Base-by-base conservation (phyloP, 2,329 filamentous ascomycete species). In the Aureobasidium mangrovei region DNA sequence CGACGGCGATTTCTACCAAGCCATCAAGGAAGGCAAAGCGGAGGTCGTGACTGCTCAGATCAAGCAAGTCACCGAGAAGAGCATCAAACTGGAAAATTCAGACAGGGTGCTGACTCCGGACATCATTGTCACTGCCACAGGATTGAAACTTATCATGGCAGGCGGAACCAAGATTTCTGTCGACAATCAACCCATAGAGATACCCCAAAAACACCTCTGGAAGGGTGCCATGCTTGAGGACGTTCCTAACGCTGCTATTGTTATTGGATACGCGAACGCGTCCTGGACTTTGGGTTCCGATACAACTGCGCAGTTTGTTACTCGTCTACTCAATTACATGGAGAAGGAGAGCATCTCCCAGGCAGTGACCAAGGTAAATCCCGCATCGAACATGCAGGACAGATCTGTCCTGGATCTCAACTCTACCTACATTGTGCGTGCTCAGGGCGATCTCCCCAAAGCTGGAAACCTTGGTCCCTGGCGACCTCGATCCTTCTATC, bases 41-140 rank as follows among this genome's bases (percentile, higher is more conserved):
- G 69, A 72, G 43, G 69, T 83, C n/a, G 74, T 74, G 24, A 82
- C 80, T 3, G 78, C 75, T 55, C 74, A 69, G 3, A 81, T 83
- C 64, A 69, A 75, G 38, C 70, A 64, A 9, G 73, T 83, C 7
- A 77, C 73, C 0, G 61, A 69, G 7, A 68, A 74, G 24, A 72
- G 74, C 12, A 78, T 83, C 57, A 64, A 70, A 26, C 67, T 82
- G 6, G 63, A 69, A 24, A 73, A 69, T 1, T 76, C 60, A 18
- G 65, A 65, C 38, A 62, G 69, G 44, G 70, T 69, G 57, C 63
- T 86, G 0, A 64, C 75, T 9, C 76, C 82, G 0, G 83, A 86
- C 60, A 74, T 81, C 54, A 83, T 86, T 59, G 70, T 86, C 53
- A 84, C 82, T 0, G 83, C 83, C 0, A 86, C 83, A 0, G 83